Base-by-base conservation (phyloP, 164 flowering plant genomes). In the Chimonanthus salicifolius region DNA sequence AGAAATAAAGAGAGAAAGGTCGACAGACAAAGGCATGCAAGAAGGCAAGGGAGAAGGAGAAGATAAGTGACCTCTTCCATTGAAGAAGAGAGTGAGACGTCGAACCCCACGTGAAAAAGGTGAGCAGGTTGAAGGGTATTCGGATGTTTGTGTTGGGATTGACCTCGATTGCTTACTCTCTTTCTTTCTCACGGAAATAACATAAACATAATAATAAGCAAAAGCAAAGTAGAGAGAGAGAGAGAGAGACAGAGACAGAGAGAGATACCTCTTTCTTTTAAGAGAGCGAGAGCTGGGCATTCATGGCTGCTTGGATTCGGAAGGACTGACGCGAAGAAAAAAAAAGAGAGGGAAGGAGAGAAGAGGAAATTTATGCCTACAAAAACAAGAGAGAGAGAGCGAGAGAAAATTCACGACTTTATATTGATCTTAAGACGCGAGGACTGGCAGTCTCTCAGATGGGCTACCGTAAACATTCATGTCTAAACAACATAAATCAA, bases 91-190 rank as follows among this genome's bases (percentile, higher is more conserved):
- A 74, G 73, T 75, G 47, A 73, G 78, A 67, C 78, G 78, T 75
- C 62, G 71, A 74, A 80, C 58, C 74, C 74, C 72, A 73, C 78
- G 78, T 75, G 74, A 76, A 66, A 73, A 60, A 58, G n/a, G 49
- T 16, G 62, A 6, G 13, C 62, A 75, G 73, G 21, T 20, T 16
- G 49, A 75, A 70, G 78, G 76, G 78, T 72, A 50, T 72, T 70
- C 68, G 44, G 33, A 60, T 45, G 68, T 69, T 65, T 68, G 9
- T 65, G 68, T 67, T 50, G 50, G 62, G 72, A 75, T 67, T 62
- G 67, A 60, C 64, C 70, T 67, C 67, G 76, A 79, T 76, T 78
- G 46, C 43, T 67, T 74, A 69, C 66, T 76, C 68, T 62, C 43
- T 67, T 74, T 66, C 66, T 76, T 71, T 62, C 47, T 62, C 65